Conservation (phyloP, 176 grass and related monocot genomes). For the Phyllostachys edulis region DNA sequence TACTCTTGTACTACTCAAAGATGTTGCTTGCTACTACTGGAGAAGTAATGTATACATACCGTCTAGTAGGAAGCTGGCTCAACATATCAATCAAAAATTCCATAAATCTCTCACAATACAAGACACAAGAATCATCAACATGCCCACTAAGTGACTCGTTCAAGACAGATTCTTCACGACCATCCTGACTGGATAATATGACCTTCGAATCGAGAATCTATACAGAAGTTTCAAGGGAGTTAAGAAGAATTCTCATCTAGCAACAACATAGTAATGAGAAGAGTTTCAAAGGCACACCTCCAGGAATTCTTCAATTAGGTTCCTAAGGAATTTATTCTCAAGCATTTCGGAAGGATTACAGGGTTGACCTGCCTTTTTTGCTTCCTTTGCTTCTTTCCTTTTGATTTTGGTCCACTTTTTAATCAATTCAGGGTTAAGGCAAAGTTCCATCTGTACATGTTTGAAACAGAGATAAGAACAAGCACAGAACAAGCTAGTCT, state of each 20-base stretch:
- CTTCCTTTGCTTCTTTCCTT: constrained; percentile 87
- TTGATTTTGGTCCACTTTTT: constrained; percentile 96
- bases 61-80: constrained; percentile 96
- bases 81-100: constrained; percentile 99
- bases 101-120: constrained; percentile 99
- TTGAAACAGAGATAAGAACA: constrained; percentile 46
- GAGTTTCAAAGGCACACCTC: constrained; percentile 53
- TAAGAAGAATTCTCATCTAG: constrained; percentile 25
- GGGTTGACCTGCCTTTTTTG: constrained; percentile 57
- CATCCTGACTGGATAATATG: constrained; percentile 51
- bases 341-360: constrained; percentile 58
- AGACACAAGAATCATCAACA: constrained; percentile 78
- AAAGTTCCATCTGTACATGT: constrained; percentile 85
- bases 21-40: constrained; percentile 7
- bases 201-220: constrained; percentile 94
- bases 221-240: constrained; percentile 1
- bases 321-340: constrained; percentile 74
- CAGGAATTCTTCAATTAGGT: constrained; percentile 92
- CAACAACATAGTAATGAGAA: constrained; percentile 13
- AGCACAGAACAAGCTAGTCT: background rate
- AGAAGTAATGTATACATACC: constrained; percentile 47
- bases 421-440: constrained; percentile 81
- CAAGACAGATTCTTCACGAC: constrained; percentile 38
- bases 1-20: background rate
- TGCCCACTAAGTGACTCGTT: constrained; percentile 51